Conservation (phyloP, 2,329 filamentous ascomycete genomes). For the Emericellopsis cladophorae region DNA sequence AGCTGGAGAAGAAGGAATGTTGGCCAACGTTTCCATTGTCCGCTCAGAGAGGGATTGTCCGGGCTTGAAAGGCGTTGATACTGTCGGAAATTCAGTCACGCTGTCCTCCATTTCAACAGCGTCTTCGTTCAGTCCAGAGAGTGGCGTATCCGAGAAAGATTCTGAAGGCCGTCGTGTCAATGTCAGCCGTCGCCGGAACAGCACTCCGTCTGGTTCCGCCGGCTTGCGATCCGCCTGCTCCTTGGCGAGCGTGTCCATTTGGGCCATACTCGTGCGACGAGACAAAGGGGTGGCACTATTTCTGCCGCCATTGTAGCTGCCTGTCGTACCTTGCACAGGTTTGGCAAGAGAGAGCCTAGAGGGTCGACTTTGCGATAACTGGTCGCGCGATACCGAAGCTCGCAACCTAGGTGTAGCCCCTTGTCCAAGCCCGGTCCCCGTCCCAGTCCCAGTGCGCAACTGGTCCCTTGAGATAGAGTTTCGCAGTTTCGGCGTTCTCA, state of each 20-base stretch:
- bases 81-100: too few species aligned
- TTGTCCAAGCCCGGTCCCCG: neutral
- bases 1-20: slow-evolving; percentile 66
- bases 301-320: neutral
- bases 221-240: slow-evolving; percentile 9
- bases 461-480: slow-evolving; percentile 8
- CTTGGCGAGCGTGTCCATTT: slow-evolving; percentile 11
- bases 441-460: slow-evolving; percentile 5
- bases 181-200: slow-evolving; percentile 13
- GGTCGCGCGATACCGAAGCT: slow-evolving; percentile 1
- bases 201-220: slow-evolving; percentile 9
- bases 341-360: neutral
- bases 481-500: slow-evolving; percentile 9
- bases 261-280: slow-evolving; percentile 6
- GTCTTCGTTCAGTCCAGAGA: neutral
- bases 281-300: neutral
- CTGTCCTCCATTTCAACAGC: slow-evolving; percentile 6
- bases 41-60: slow-evolving; percentile 63
- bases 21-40: slow-evolving; percentile 73
- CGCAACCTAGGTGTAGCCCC: too few species aligned
- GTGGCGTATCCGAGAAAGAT: slow-evolving; percentile 5
- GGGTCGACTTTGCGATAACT: neutral
- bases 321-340: neutral
- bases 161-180: slow-evolving; percentile 18
- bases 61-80: slow-evolving; percentile 11